Base-by-base conservation (phyloP, 106 monocot species). In the Apostasia ramifera region DNA sequence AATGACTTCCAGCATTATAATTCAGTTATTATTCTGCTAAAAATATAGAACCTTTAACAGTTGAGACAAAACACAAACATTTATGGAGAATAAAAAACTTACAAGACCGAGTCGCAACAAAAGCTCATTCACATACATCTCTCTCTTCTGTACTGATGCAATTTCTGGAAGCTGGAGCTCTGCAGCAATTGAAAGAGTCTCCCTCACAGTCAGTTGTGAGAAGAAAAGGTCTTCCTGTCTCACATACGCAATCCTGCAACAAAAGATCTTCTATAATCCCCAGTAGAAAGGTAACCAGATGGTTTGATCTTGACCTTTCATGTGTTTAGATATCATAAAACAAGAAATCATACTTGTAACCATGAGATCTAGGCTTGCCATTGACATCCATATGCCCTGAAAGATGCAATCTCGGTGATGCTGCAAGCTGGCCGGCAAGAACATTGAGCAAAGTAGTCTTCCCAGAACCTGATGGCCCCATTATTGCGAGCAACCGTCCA, bases 401-500 rank as follows among this genome's bases (percentile, higher is more conserved):
- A 70, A 97, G 81, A 43, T 63, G 80, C 63, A 97, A 79, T 3
- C 76, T 63, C 39, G 86, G 83, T 3, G 89, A 89, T 2, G 92
- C 86, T 7, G 74, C 65, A 9, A 97, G 86, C 87, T 97, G 97
- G 41, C 92, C 86, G 13, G 89, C 97, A 14, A 97, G 92, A n/a
- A 97, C 83, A 74, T 97, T 97, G 71, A 97, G 86, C 71, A 97
- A 74, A 66, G 97, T 92, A 2, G 97, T 97, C 81, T 97, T 97
- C 42, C 97, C 97, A 6, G 97, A 86, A n/a, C 97, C 97, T 2
- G 97, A 97, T 13, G 97, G 89, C 48, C 97, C 97, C 97, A 97
- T 97, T 61, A 97, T 84, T 15, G 92, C 92, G 8, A 97, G 82
- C 61, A 97, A 63, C 69, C 92, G 82, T 69, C 97, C 92, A 1